Conservation (phyloP, 768 basidiomycete genomes). For the Galerina sulciceps region DNA sequence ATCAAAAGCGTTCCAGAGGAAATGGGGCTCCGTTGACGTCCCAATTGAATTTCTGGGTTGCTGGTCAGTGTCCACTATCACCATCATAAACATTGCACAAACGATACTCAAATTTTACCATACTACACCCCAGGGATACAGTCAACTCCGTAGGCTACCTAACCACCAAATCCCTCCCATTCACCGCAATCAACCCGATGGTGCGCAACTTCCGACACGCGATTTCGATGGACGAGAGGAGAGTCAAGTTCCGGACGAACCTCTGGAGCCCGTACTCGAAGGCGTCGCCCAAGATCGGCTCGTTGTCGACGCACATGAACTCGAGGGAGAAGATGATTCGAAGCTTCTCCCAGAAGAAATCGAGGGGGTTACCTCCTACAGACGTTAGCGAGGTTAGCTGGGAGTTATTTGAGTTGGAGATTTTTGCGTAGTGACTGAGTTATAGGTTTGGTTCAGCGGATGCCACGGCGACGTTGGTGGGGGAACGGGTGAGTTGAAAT, state of each 20-base stretch:
- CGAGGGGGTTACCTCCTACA: conserved; percentile 21
- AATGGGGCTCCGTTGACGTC: conserved; percentile 44
- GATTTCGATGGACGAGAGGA: conserved; percentile 55
- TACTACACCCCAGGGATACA: conserved; percentile 46
- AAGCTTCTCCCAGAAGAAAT: conserved; percentile 14
- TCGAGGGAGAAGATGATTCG: too few species aligned
- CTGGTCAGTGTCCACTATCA: conserved; percentile 40
- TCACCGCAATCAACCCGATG: conserved; percentile 47
- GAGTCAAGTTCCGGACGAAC: conserved; percentile 54
- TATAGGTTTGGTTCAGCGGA: background rate
- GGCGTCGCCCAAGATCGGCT: too few species aligned
- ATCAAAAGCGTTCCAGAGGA: conserved; percentile 41
- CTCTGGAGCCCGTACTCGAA: conserved; percentile 33
- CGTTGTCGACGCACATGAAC: too few species aligned
- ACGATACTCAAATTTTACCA: background rate
- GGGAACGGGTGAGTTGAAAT: conserved; percentile 6
- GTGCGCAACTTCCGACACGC: conserved; percentile 58
- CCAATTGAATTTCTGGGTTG: conserved; percentile 56
- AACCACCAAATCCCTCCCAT: conserved; percentile 44
- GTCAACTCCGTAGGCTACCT: conserved; percentile 57
- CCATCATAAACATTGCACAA: background rate
- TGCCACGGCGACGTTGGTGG: conserved; percentile 8
- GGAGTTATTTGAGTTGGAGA: conserved; percentile 32
- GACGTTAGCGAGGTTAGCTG: conserved; percentile 59
- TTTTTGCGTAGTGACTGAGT: conserved; percentile 34